Evolutionary conservation across 768 basidiomycete genomes (phyloP).

Genomic region (Pleurotus eryngii): DNA sequence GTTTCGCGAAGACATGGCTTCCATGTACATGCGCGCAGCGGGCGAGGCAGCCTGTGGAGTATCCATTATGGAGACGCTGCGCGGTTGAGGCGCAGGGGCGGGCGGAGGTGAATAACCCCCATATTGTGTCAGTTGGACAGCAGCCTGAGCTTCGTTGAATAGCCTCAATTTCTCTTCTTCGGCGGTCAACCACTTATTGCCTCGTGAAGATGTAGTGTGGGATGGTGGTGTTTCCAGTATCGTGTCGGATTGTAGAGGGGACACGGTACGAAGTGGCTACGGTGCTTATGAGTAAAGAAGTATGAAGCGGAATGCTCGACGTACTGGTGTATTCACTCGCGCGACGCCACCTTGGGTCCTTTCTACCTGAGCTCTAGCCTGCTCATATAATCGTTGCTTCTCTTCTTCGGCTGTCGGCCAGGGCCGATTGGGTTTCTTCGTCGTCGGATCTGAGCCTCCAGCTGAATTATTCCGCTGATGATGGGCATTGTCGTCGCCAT

Average conservation of each 20-base stretch:
- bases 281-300: background rate
- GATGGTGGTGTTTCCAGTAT: conserved; percentile 12
- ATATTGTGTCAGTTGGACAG: conserved; percentile 54
- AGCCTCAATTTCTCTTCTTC: conserved; percentile 75
- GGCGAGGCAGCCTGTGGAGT: conserved; percentile 11
- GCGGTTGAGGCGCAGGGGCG: conserved; percentile 17
- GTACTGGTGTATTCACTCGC: conserved; percentile 29
- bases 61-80: conserved; percentile 18
- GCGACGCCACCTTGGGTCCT: conserved; percentile 44
- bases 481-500: conserved; percentile 14
- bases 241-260: conserved; percentile 19
- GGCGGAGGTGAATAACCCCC: conserved; percentile 22
- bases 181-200: conserved; percentile 56
- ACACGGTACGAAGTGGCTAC: conserved; percentile 18
- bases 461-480: conserved; percentile 19
- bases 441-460: conserved; percentile 6
- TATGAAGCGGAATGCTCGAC: background rate
- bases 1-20: conserved; percentile 28
- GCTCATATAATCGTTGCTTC: conserved; percentile 62
- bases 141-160: conserved; percentile 65
- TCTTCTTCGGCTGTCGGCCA: conserved; percentile 66
- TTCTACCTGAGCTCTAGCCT: conserved; percentile 58
- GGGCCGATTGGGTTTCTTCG: conserved; percentile 12
- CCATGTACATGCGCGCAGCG: conserved; percentile 23
- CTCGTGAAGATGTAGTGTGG: conserved; percentile 13